These are phyloP conservation scores for Plasmodium vivax DNA, from an alignment of 169 alveolate species.

Conservation along the genomic window DNA sequence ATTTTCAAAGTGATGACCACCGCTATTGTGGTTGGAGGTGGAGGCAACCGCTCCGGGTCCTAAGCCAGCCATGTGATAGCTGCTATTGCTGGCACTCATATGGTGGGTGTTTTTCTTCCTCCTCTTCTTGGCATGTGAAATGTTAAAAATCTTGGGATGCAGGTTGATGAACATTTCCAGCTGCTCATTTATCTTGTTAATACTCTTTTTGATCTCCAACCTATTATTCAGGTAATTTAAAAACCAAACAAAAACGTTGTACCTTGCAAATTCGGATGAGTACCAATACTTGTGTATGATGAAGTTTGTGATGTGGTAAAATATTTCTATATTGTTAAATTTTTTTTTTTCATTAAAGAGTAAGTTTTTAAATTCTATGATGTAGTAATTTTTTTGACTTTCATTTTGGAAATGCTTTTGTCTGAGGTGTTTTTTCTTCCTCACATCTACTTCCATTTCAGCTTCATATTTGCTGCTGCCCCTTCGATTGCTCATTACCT, in stretches of 20 bases:
- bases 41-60: not conserved
- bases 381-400: conserved; percentile 56
- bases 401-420: not conserved
- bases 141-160: conserved; percentile 59
- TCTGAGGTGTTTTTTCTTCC: not conserved
- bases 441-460: not conserved
- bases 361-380: conserved; percentile 65
- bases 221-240: conserved; percentile 52
- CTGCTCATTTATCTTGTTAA: conserved; percentile 36
- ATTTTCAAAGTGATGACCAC: conserved; percentile 46
- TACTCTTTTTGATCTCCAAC: conserved; percentile 50
- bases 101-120: conserved; percentile 38
- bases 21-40: not conserved
- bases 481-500: not conserved
- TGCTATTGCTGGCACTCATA: not conserved
- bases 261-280: conserved; percentile 49
- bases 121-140: conserved; percentile 69
- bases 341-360: conserved; percentile 62
- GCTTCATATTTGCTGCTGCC: not conserved
- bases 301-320: conserved; percentile 63
- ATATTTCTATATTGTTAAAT: conserved; percentile 61
- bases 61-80: not conserved
- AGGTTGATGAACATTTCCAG: conserved; percentile 59
- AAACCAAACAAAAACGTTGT: conserved; percentile 66
- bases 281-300: conserved; percentile 74